Conservation (phyloP, 2,329 filamentous ascomycete genomes). For the Penicillium sp. region DNA sequence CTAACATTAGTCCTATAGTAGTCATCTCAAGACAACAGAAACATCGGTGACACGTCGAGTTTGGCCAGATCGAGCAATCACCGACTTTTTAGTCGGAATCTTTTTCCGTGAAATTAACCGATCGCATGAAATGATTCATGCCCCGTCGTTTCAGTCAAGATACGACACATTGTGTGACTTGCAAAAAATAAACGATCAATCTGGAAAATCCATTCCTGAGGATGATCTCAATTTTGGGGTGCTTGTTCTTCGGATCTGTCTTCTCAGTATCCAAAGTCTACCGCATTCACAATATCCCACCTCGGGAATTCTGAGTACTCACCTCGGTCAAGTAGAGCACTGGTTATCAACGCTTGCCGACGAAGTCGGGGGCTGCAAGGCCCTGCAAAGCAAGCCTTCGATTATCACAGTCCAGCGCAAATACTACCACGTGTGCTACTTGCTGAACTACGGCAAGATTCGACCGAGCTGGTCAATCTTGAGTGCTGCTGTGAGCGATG, state of each 20-base stretch:
- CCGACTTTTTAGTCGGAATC: slow-evolving; percentile 18
- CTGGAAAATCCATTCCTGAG: slow-evolving; percentile 3
- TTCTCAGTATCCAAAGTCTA: slow-evolving; percentile 18
- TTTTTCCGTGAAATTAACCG: slow-evolving; percentile 20
- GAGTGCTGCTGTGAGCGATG: slow-evolving; percentile 16
- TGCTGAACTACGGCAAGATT: slow-evolving; percentile 16
- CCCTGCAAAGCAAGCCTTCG: slow-evolving; percentile 9
- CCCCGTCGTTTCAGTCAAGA: slow-evolving; percentile 12
- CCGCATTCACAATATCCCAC: slow-evolving; percentile 18
- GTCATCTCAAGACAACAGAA: not conserved
- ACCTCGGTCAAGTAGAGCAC: slow-evolving; percentile 9
- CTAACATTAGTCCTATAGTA: not conserved
- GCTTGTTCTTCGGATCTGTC: slow-evolving; percentile 19
- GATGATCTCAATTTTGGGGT: slow-evolving; percentile 20
- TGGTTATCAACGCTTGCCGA: slow-evolving; percentile 16
- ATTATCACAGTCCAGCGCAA: slow-evolving; percentile 18
- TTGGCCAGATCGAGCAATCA: slow-evolving; percentile 17
- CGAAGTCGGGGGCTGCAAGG: slow-evolving; percentile 15
- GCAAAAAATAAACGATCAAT: slow-evolving; percentile 7
- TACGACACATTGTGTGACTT: slow-evolving; percentile 17
- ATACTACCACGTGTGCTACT: slow-evolving; percentile 18
- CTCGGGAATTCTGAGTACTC: slow-evolving; percentile 8
- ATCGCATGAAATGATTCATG: slow-evolving; percentile 14
- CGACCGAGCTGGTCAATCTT: slow-evolving; percentile 18
- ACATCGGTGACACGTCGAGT: slow-evolving; percentile 1